phyloP scores from a whole-genome alignment of 495 filamentous ascomycete genomes.

The Schizothecium vesticola region DNA sequence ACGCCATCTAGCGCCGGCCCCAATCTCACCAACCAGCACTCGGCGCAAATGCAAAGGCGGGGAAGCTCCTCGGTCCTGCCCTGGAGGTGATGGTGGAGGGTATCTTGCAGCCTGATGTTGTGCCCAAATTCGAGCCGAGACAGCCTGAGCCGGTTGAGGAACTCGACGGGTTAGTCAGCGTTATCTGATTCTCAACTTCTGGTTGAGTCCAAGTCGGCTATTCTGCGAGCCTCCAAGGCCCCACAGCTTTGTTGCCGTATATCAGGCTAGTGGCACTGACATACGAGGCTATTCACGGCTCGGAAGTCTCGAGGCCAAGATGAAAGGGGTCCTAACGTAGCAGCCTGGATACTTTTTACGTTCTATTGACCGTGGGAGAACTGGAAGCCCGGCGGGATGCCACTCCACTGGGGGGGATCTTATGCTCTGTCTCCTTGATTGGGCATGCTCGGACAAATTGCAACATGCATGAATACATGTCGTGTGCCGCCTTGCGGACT shows the following conservation, averaged over 20 bases:
- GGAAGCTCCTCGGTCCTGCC: neutral
- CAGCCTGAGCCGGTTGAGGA: neutral
- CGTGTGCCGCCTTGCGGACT: constrained; percentile 8
- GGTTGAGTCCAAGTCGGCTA: neutral
- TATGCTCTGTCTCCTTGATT: constrained; percentile 11
- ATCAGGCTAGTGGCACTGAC: neutral
- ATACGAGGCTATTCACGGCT: neutral
- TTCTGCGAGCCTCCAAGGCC: neutral
- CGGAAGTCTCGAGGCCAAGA: neutral
- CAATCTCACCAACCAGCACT: neutral
- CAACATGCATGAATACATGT: constrained; percentile 21
- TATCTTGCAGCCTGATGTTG: neutral
- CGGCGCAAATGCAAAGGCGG: neutral
- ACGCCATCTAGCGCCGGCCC: neutral
- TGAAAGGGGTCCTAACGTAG: neutral
- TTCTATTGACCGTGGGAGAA: neutral
- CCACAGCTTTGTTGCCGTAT: neutral
- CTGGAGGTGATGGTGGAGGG: neutral
- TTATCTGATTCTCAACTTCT: neutral
- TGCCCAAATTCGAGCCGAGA: neutral
- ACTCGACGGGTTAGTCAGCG: neutral
- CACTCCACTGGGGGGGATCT: constrained; percentile 4
- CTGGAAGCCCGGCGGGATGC: constrained; percentile 3
- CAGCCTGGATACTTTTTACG: neutral
- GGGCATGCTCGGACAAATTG: constrained; percentile 22